Base-by-base conservation (phyloP, 371 early-diverging fungal genomes). In the Umbelopsis sp. region DNA sequence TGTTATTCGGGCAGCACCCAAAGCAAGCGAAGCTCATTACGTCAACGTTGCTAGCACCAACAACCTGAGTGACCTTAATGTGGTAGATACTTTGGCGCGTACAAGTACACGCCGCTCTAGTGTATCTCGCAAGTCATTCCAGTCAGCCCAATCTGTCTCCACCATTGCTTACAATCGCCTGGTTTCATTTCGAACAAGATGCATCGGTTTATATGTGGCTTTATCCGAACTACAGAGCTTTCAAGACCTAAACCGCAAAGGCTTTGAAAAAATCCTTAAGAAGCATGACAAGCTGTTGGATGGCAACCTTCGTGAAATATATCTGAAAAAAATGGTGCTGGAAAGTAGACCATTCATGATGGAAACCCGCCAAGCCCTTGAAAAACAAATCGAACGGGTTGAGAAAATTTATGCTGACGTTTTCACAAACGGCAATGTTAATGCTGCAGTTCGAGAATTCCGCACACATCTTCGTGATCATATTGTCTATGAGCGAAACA, bases 191-290 rank as follows among this genome's bases (percentile, higher is more conserved):
- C 76, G 79, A 44, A 67, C 74, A n/a, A 82, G 76, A 22, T 65
- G 77, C 25, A 80, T 88, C 67, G 86, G 91, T 63, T 77, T 93
- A 62, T 95, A 90, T 72, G 90, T 95, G 44, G 80, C 87, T 63
- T 79, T 97, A 3, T 89, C 89, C 38, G 96, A 96, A 69, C 86
- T 98, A 11, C 89, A 93, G 57, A 89, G 95, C 29, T 99, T 92
- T 72, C 91, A 91, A 25, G 91, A 94, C 65, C 84, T 98, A 52
- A 99, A 99, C 85, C 83, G 88, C 53, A 96, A 93, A 1, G 98
- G 97, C 5, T 98, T 99, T 77, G 84, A 90, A 74, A 99, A 97
- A 80, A 94, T 98, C 72, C 80, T 99, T n/a, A 98, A 97, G 77
- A 97, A 99, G 80, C 94, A 92, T 72, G 99, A 99, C 83, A 99